Base-by-base conservation (phyloP, 2,329 filamentous ascomycete species). In the Talaromyces sp. region DNA sequence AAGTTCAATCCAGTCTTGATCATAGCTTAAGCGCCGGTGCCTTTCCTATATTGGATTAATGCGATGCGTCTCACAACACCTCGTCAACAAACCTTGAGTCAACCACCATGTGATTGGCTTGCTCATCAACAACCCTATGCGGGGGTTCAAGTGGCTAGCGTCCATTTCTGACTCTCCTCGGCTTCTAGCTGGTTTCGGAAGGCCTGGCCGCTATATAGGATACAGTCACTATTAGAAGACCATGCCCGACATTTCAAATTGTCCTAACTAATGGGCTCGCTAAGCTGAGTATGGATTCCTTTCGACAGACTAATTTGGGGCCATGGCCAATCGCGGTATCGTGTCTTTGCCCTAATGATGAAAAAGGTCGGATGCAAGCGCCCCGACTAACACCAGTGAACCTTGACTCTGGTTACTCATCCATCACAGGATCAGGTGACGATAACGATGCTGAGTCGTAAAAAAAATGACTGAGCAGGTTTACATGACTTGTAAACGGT, bases 341-440 rank as follows among this genome's bases (percentile, higher is more conserved):
- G 43, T n/a, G 9, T n/a, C 24, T 7, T 14, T 39, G 54, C 31
- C 33, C 35, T 57, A 48, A 57, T 27, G 27, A 35, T 16, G 27
- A 31, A 31, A 31, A 31, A 59, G 43, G 33, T 50, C 14, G 24
- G 56, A 56, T 64, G 57, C 35, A 64, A 60, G 57, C 63, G 54
- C 62, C 58, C 35, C 13, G 47, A 54, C 60, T 37, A 35, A 41
- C n/a, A 58, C 43, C 39, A 45, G 22, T 19, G 47, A 50, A n/a
- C 57, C 56, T 45, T 59, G 37, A 24, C 13, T 50, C 27, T 16
- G 13, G 10, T n/a, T n/a, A n/a, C n/a, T n/a, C n/a, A n/a, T n/a
- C n/a, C n/a, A n/a, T n/a, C n/a, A 22, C 31, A 27, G 39, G 13
- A 45, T 60, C 57, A 47, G 37, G 57, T 60, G 57, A 60, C 22